Evolutionary conservation across 78 protist species (phyloP), one percentile per base, ranked within the genome.

Genomic region (Parvularia atlantis): DNA sequence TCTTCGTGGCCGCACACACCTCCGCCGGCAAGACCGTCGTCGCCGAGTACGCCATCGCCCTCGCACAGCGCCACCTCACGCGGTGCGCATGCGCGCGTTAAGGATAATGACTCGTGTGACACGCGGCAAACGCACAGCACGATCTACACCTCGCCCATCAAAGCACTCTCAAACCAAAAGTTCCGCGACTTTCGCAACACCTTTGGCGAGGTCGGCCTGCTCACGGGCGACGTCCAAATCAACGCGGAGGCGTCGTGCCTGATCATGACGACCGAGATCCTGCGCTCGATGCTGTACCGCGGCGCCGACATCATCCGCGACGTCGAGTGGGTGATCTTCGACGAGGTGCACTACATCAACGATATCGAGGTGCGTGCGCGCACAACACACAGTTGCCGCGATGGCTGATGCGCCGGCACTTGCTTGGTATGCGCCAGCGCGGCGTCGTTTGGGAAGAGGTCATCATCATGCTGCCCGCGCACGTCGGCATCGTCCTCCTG

Each of bases 391-490:
- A 33, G 10, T 14, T 14, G 16, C 14, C 16, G 53, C 71, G 3
- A 26, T 75, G 53, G 56, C 56, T 24, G 17, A 20, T 52, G 56
- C 17, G 17, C 30, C 56, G 56, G 56, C 56, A 52, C 30, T 17
- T 52, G 30, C 13, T 60, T 39, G 35, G n/a, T n/a, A n/a, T n/a
- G n/a, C 1, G 28, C 14, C 90, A 88, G 73, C 83, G 98, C 33
- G 98, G 98, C 37, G 95, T 93, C 2, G 98, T 94, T 28, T 94
- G 98, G 98, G 98, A 94, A 48, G 98, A 94, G 66, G 82, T 73
- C 14, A 85, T 94, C 63, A 93, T 93, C 54, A 57, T 94, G 83
- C 74, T 93, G 28, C 97, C 98, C 3, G 77, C 37, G 0, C 61
- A 78, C 41, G 90, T 91, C 16, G 63, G 69, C n/a, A 39, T 90